Conservation (phyloP, 106 monocot species). For the Dendrobium huoshanense region DNA sequence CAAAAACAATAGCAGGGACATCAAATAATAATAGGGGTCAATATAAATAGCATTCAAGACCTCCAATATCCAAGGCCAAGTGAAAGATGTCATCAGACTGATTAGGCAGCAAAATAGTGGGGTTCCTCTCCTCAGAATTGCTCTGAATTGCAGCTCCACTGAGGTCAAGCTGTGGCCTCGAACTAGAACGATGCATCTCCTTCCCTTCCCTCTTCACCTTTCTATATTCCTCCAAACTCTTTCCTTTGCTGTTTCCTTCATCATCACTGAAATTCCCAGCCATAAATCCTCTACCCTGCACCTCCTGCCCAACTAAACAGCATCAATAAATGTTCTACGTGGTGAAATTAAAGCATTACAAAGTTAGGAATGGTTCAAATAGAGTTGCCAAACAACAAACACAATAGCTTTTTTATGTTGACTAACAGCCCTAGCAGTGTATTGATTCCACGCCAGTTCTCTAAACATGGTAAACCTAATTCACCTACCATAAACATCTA, state of each 20-base stretch:
- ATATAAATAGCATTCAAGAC: constrained; percentile 18
- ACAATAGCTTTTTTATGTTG: not conserved
- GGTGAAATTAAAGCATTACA: not conserved
- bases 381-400: not conserved
- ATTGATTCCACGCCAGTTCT: not conserved
- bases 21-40: not conserved
- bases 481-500: not conserved
- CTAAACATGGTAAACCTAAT: not conserved
- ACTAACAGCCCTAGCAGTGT: not conserved
- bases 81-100: constrained; percentile 97
- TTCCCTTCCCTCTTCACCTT: constrained; percentile 18
- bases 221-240: constrained; percentile 5
- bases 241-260: constrained; percentile 1
- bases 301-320: constrained; percentile 29
- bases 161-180: constrained; percentile 87
- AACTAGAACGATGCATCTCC: constrained; percentile 64
- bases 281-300: constrained; percentile 26
- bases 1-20: not conserved
- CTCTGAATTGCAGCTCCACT: constrained; percentile 82
- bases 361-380: not conserved
- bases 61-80: constrained; percentile 90
- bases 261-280: constrained; percentile 21
- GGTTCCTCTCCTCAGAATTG: constrained; percentile 85
- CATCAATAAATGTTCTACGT: not conserved
- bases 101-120: constrained; percentile 84